Conservation (phyloP, 2,329 filamentous ascomycete species). For the Penicillium sp. region DNA sequence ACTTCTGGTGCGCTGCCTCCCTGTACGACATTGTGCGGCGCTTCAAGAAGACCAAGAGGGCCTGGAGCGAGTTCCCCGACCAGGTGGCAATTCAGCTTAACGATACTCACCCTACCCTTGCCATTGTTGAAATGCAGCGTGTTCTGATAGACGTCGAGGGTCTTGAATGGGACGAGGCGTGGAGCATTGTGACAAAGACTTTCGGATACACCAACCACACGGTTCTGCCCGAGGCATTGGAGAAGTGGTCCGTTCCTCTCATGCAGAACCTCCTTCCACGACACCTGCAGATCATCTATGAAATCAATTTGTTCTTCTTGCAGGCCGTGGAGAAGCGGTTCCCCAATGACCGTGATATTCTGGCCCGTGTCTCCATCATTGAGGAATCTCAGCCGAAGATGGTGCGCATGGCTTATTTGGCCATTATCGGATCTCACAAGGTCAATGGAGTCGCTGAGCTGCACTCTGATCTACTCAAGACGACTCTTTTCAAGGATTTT, state of each 20-base stretch:
- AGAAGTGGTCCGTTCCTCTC: constrained; percentile 97
- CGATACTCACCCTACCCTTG: constrained; percentile 94
- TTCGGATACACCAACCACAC: constrained; percentile 99
- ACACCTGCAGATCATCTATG: constrained; percentile 96
- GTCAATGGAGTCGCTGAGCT: constrained; percentile 98
- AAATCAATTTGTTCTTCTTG: constrained; percentile 94
- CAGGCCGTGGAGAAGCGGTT: constrained; percentile 89
- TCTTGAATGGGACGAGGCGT: constrained; percentile 90
- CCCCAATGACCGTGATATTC: constrained; percentile 84
- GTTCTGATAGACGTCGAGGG: constrained; percentile 89
- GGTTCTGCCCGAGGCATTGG: constrained; percentile 91
- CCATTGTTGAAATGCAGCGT: constrained; percentile 92
- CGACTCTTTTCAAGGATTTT: constrained; percentile 99
- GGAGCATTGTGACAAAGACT: constrained; percentile 75
- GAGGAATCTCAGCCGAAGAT: constrained; percentile 97
- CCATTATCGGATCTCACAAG: constrained; percentile 97
- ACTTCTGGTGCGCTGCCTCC: constrained; percentile 99
- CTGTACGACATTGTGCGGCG: constrained; percentile 94
- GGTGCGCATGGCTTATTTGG: constrained; percentile 95
- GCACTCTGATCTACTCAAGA: constrained; percentile 97
- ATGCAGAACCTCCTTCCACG: constrained; percentile 91
- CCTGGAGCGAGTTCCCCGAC: constrained; percentile 90
- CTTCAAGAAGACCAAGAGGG: constrained; percentile 94
- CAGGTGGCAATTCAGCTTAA: constrained; percentile 98
- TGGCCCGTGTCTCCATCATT: constrained; percentile 90